A percentile compares a stretch with the other conserved stretches of the same genome.
Evolutionary conservation across 257 asterid species (phyloP).

Genomic region (Nicotiana attenuata): DNA sequence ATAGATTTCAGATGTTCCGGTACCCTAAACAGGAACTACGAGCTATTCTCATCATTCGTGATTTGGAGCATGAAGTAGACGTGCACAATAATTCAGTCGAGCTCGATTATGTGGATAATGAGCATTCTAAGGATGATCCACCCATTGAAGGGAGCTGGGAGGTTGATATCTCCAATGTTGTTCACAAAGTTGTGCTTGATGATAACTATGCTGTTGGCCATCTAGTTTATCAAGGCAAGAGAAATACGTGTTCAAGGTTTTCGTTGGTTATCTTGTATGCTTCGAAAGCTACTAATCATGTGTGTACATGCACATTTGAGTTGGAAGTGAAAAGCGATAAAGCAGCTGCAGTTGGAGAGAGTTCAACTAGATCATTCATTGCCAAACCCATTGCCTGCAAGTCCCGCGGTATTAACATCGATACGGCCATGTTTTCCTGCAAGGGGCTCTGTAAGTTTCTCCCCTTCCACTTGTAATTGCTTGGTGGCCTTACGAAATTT

Average conservation of each 20-base stretch:
- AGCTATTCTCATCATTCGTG: too few species aligned
- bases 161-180: background rate
- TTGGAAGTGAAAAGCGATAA: background rate
- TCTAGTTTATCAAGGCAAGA: background rate
- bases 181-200: background rate
- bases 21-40: too few species aligned
- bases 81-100: too few species aligned
- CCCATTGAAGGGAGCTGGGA: background rate
- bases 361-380: too few species aligned
- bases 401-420: too few species aligned
- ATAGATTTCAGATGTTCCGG: too few species aligned
- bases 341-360: background rate
- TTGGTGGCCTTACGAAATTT: too few species aligned
- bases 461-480: background rate
- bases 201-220: background rate
- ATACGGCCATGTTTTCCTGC: background rate
- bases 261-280: background rate
- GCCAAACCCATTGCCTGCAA: background rate
- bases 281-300: background rate
- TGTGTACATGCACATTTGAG: background rate
- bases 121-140: too few species aligned
- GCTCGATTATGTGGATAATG: too few species aligned
- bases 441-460: background rate
- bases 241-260: background rate
- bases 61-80: too few species aligned